Evolutionary conservation across 169 alveolate genomes (phyloP), one percentile per base, ranked within the genome.

Genomic region (Babesia divergens): DNA sequence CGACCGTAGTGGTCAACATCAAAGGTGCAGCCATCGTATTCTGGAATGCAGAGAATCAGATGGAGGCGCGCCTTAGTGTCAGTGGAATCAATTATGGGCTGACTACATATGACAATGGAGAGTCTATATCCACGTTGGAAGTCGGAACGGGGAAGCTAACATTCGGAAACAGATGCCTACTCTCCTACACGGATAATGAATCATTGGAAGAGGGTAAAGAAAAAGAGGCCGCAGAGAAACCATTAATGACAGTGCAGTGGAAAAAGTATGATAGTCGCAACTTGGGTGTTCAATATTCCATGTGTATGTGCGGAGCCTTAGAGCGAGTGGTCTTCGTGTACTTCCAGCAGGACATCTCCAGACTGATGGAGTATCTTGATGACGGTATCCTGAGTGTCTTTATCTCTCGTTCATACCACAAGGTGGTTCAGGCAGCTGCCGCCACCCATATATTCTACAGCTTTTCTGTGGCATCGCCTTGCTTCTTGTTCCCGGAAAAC

Each of bases 381-480:
- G 95, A 91, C 56, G 95, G 94, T 37, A 91, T 91, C 22, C 72
- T 91, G 67, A 90, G 89, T 58, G 95, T 89, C 24, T 83, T 91
- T 64, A 80, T 91, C 44, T 74, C 92, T 53, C 81, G 79, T 40
- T 91, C 95, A 40, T 89, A 89, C 62, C 88, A 85, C 70, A 90
- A 89, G 56, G 94, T 91, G 26, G 92, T 86, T 24, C 90, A 86
- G 51, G 93, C 84, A 11, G 95, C 95, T n/a, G 76, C 86, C 20
- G 46, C 80, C n/a, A 70, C 79, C 28, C 74, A 81, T 29, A 56
- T 75, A 51, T 67, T 86, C 77, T 86, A 69, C 47, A 70, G 83
- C 24, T 52, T 86, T 35, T 72, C 86, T 8, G 79, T 86, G 22
- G 79, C 83, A 20, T 70, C 83, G 13, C 90, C 92, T 20, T 52